Base-by-base conservation (phyloP, 78 protist genomes). In the Dictyostelium capitatum region DNA sequence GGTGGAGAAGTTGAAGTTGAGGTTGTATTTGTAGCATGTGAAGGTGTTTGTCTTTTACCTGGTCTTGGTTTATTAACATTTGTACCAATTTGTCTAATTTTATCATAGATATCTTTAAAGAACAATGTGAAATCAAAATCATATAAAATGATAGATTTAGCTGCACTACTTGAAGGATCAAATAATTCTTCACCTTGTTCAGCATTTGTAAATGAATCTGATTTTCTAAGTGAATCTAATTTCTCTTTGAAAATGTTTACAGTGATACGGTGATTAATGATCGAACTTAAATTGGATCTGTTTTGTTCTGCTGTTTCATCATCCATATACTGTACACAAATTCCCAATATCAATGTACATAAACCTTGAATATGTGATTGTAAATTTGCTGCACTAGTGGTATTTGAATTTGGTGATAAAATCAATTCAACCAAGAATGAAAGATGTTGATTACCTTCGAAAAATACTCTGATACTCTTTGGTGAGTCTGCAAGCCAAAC, bases 41-140 rank as follows among this genome's bases (percentile, higher is more conserved):
- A 20, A 48, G 23, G 23, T n/a, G 59, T 15, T 69, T 23, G 70
- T 65, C 93, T 56, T 30, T 65, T 64, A 25, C 93, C 93, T 15
- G 93, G 93, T 77, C 84, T 87, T 62, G 83, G 84, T 51, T 87
- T 87, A 77, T 74, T 74, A 19, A 65, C n/a, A 46, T 53, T 80
- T 11, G 80, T 69, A 51, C 90, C 90, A 51, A 82, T 70, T 46
- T 77, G 82, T 59, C 79, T 75, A 48, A 89, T 79, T 59, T 79
- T 91, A 74, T 82, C 95, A 67, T 43, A 82, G n/a, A 54, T 65
- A 20, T 82, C 95, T 11, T 91, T 91, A 53, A 56, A 91, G n/a
- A 91, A 91, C 48, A 91, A 9, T 10, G 95, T 82, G 72, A 53
- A 91, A 41, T 91, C 95, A 19, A 83, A 91, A 30, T 91, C 95